Conservation (phyloP, 2,329 filamentous ascomycete genomes). For the Claviceps cyperi region DNA sequence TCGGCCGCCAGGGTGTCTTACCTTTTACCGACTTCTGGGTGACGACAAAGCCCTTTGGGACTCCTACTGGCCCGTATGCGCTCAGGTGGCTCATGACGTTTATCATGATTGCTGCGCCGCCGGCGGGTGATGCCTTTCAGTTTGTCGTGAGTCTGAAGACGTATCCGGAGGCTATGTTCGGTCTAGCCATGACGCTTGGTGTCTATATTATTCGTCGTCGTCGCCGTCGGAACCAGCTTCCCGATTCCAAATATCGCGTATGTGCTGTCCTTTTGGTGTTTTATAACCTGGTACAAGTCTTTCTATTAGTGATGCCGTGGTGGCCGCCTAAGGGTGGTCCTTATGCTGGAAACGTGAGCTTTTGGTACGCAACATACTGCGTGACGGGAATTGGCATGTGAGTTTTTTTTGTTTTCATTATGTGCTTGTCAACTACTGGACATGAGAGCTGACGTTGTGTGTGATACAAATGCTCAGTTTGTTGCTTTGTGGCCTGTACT, state of each 20-base stretch:
- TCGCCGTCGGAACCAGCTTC: conserved; percentile 17
- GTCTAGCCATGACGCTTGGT: conserved; percentile 39
- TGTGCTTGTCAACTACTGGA: not conserved
- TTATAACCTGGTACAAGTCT: conserved; percentile 43
- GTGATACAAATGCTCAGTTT: conserved; percentile 23
- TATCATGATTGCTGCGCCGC: conserved; percentile 45
- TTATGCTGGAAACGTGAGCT: conserved; percentile 50
- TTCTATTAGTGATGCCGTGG: conserved; percentile 56
- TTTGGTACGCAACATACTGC: conserved; percentile 60
- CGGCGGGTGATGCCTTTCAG: conserved; percentile 50
- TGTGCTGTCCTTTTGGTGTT: conserved; percentile 46
- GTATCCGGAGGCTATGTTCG: conserved; percentile 46
- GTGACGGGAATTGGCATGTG: conserved; percentile 50
- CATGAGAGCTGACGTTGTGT: not conserved
- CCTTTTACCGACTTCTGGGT: conserved; percentile 48
- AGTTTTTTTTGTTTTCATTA: conserved; percentile 16
- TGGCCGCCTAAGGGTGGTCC: conserved; percentile 47
- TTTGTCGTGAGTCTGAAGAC: conserved; percentile 46
- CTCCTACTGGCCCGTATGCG: conserved; percentile 43
- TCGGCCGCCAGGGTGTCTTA: conserved; percentile 45
- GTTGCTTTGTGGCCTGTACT: conserved; percentile 39
- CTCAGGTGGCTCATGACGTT: conserved; percentile 43
- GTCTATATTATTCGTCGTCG: conserved; percentile 42
- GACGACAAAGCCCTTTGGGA: conserved; percentile 48
- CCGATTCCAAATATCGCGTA: conserved; percentile 35